These are phyloP conservation scores for Yamadazyma dendronema DNA, from an alignment of 1,139 yeast species.

Conservation along the genomic window DNA sequence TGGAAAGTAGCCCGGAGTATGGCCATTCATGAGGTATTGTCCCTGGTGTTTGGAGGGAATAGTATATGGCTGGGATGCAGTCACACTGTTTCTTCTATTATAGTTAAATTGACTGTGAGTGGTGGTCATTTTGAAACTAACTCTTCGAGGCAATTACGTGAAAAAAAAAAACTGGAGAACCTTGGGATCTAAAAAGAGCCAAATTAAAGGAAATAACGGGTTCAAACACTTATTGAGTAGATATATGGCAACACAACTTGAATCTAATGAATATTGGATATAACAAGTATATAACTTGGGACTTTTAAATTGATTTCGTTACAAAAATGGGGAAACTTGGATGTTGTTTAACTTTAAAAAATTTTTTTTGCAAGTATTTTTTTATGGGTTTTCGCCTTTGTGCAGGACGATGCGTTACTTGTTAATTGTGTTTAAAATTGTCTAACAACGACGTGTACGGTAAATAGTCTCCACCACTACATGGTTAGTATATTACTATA, in stretches of 20 bases:
- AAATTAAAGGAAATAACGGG: background rate
- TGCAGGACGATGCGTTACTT: slow-evolving; percentile 3
- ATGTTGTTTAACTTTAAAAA: slow-evolving; percentile 3
- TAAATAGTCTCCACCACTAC: too few species aligned
- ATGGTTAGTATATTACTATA: too few species aligned
- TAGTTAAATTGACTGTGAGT: slow-evolving; percentile 30
- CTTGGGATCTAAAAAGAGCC: too few species aligned
- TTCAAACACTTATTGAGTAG: too few species aligned
- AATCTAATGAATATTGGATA: too few species aligned
- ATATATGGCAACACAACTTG: too few species aligned
- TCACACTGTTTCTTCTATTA: slow-evolving; percentile 30
- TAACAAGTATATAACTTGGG: too few species aligned
- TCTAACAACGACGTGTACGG: background rate
- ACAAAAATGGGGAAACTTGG: too few species aligned
- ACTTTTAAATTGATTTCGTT: too few species aligned
- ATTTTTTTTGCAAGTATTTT: slow-evolving; percentile 5
- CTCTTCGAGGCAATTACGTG: background rate
- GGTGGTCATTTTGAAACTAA: slow-evolving; percentile 18
- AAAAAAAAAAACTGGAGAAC: too few species aligned
- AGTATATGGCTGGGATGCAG: slow-evolving; percentile 31
- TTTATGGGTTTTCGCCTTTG: slow-evolving; percentile 3
- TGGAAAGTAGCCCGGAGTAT: slow-evolving; percentile 7
- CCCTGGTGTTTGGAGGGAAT: slow-evolving; percentile 30
- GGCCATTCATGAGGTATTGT: slow-evolving; percentile 8
- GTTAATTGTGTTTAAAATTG: background rate